These are phyloP conservation scores for Aethionema arabicum DNA, from an alignment of 345 rosid species.

Conservation along the genomic window DNA sequence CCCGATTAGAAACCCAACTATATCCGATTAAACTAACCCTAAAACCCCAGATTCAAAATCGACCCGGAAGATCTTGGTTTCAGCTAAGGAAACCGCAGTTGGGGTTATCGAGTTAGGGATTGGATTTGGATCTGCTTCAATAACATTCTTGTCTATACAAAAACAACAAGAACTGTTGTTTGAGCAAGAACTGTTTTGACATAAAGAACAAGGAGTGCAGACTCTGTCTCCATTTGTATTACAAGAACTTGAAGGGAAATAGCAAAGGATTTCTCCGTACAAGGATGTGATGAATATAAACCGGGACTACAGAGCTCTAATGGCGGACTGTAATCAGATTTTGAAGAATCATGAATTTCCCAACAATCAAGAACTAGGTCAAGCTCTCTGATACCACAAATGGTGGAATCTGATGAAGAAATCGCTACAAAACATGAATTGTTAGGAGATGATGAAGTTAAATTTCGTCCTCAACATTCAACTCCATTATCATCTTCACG, in stretches of 20 bases:
- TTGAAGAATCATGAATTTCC: conserved; percentile 50
- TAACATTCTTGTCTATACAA: conserved; percentile 54
- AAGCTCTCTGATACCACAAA: conserved; percentile 77
- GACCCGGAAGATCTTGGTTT: conserved; percentile 74
- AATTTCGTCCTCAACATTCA: conserved; percentile 83
- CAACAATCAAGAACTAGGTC: conserved; percentile 95
- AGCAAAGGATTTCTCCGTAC: conserved; percentile 59
- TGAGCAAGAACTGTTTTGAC: conserved; percentile 87
- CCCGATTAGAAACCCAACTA: no score
- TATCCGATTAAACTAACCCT: no score
- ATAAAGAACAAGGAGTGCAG: conserved; percentile 89
- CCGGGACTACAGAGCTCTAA: conserved; percentile 89
- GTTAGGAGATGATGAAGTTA: conserved; percentile 49
- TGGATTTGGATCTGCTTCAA: conserved; percentile 48
- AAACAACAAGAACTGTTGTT: conserved; percentile 44
- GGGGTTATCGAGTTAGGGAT: conserved; percentile 40
- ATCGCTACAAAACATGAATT: conserved; percentile 75
- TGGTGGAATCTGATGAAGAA: conserved; percentile 78
- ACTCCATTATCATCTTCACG: conserved; percentile 75
- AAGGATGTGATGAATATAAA: conserved; percentile 55
- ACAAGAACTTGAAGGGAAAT: conserved; percentile 73
- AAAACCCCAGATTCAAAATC: no score
- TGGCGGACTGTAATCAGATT: conserved; percentile 67
- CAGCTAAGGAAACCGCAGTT: conserved; percentile 49
- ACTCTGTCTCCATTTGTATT: conserved; percentile 61